Conservation (phyloP, 2,329 filamentous ascomycete genomes). For the Pseudopyrenochaeta lycopersici region DNA sequence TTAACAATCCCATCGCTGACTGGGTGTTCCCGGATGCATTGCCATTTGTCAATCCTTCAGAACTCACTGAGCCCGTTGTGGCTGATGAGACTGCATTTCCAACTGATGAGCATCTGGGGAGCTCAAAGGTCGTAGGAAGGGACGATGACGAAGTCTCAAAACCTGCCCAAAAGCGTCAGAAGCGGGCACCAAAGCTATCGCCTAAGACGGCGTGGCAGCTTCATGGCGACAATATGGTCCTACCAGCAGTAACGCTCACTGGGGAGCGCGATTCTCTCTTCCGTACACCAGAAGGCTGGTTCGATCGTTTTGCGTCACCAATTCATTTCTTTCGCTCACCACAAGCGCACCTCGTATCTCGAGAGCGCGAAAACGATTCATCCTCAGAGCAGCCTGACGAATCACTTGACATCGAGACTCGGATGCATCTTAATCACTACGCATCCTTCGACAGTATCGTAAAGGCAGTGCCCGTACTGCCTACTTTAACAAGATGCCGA, state of each 20-base stretch:
- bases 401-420: constrained; percentile 41
- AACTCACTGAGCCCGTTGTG: constrained; percentile 40
- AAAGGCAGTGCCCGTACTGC: constrained; percentile 20
- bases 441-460: constrained; percentile 24
- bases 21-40: constrained; percentile 55
- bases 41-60: constrained; percentile 23
- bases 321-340: constrained; percentile 61
- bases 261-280: constrained; percentile 52
- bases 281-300: constrained; percentile 52
- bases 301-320: constrained; percentile 61
- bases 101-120: constrained; percentile 38
- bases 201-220: constrained; percentile 38
- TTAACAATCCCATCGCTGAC: constrained; percentile 59
- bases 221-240: constrained; percentile 29
- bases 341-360: constrained; percentile 35
- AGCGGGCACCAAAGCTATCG: constrained; percentile 26
- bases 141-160: constrained; percentile 11
- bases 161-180: constrained; percentile 16
- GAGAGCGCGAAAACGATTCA: constrained; percentile 33
- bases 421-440: constrained; percentile 40
- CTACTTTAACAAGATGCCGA: constrained; percentile 38
- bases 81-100: constrained; percentile 43
- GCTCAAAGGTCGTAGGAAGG: constrained; percentile 13
- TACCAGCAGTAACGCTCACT: constrained; percentile 43
- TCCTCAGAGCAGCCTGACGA: constrained; percentile 37